A percentile compares a stretch with the other conserved stretches of the same genome.
Conservation (phyloP, 2,329 filamentous ascomycete genomes). For the Fusarium globosum region DNA sequence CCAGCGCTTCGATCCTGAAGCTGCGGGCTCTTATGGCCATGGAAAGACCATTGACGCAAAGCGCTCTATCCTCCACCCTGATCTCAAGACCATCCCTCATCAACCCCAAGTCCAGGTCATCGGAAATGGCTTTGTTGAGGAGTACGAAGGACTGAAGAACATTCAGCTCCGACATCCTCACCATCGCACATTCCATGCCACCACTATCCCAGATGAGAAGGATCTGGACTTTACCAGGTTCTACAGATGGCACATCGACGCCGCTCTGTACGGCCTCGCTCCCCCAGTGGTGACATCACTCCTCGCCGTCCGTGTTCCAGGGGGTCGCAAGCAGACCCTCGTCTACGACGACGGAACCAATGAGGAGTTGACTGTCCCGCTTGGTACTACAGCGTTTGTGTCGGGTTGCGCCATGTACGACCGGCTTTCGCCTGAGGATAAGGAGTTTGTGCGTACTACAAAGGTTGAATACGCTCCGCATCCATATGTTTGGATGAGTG, state of each 20-base stretch:
- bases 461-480: slow-evolving; percentile 81
- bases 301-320: slow-evolving; percentile 78
- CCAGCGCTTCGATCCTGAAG: slow-evolving; percentile 75
- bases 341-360: slow-evolving; percentile 78
- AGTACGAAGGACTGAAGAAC: slow-evolving; percentile 77
- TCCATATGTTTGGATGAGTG: slow-evolving; percentile 85
- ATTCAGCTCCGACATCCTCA: slow-evolving; percentile 79
- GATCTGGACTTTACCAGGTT: slow-evolving; percentile 66
- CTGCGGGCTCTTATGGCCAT: slow-evolving; percentile 75
- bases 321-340: slow-evolving; percentile 72
- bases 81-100: slow-evolving; percentile 82
- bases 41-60: slow-evolving; percentile 77
- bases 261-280: slow-evolving; percentile 79
- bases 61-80: slow-evolving; percentile 77
- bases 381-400: slow-evolving; percentile 82
- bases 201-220: slow-evolving; percentile 65
- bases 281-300: slow-evolving; percentile 79
- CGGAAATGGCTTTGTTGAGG: slow-evolving; percentile 75
- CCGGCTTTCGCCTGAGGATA: slow-evolving; percentile 70
- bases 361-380: slow-evolving; percentile 74
- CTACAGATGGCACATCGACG: slow-evolving; percentile 86
- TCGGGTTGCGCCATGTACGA: slow-evolving; percentile 79
- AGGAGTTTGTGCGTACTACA: slow-evolving; percentile 73
- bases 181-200: slow-evolving; percentile 80
- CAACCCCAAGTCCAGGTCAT: slow-evolving; percentile 82